phyloP scores from a whole-genome alignment of 352 stramenopile species.

The Thalassiosira oceanica region DNA sequence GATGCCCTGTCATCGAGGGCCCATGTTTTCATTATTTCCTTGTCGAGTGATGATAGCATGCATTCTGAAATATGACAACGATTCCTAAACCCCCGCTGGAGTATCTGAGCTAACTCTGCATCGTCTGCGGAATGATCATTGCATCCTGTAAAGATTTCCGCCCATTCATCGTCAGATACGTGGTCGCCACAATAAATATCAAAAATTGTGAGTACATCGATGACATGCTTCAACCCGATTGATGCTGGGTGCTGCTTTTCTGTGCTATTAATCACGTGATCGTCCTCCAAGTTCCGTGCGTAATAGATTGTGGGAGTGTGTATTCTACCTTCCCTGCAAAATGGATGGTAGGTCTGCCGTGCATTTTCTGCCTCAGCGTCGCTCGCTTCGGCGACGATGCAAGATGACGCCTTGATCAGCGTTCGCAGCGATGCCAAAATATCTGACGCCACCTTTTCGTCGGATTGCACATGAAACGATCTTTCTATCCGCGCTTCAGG shows the following conservation, averaged over 20 bases:
- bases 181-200: slow-evolving; percentile 53
- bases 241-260: slow-evolving; percentile 29
- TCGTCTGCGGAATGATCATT: no score
- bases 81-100: slow-evolving; percentile 51
- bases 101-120: no score
- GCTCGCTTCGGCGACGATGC: slow-evolving; percentile 3
- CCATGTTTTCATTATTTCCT: slow-evolving; percentile 65
- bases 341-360: slow-evolving; percentile 28
- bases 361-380: neutral
- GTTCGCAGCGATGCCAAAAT: slow-evolving; percentile 53
- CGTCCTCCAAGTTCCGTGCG: neutral
- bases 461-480: slow-evolving; percentile 39
- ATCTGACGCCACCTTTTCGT: slow-evolving; percentile 48
- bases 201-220: slow-evolving; percentile 48
- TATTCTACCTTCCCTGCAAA: slow-evolving; percentile 21
- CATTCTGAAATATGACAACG: slow-evolving; percentile 38
- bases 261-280: neutral
- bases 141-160: slow-evolving; percentile 16
- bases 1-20: slow-evolving; percentile 48
- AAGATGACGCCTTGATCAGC: slow-evolving; percentile 34
- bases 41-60: slow-evolving; percentile 49
- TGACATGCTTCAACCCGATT: slow-evolving; percentile 27
- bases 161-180: slow-evolving; percentile 27
- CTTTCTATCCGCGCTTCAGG: slow-evolving; percentile 15
- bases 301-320: slow-evolving; percentile 35